Evolutionary conservation across 169 alveolate genomes (phyloP).

Genomic region (Cryptosporidium viatorum): DNA sequence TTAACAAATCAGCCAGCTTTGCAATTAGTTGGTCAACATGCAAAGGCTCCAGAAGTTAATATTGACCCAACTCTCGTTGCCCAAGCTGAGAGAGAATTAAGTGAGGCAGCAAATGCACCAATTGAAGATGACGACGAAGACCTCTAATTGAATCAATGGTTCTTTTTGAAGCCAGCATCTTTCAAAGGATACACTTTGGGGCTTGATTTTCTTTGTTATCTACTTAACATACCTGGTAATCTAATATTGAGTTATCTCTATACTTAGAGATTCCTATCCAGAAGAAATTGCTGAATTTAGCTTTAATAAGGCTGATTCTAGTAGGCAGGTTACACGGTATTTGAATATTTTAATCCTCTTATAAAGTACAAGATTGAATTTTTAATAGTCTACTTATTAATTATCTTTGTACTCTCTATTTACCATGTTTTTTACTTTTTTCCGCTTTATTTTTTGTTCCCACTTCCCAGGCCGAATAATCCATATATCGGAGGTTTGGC

Average conservation of each 20-base stretch:
- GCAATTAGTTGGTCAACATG: conserved; percentile 89
- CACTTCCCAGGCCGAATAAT: neutral
- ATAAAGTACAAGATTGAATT: neutral
- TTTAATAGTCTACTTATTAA: neutral
- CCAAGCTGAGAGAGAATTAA: conserved; percentile 90
- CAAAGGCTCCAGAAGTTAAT: conserved; percentile 92
- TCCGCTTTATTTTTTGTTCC: neutral
- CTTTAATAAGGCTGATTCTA: neutral
- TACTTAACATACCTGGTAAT: neutral
- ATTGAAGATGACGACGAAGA: conserved; percentile 91
- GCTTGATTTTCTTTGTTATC: neutral
- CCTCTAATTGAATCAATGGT: conserved; percentile 15
- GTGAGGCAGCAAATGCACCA: conserved; percentile 91
- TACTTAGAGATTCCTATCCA: neutral
- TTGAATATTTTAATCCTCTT: neutral
- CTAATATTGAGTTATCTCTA: neutral
- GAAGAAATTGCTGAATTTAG: neutral
- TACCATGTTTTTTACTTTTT: neutral
- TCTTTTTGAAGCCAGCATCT: neutral
- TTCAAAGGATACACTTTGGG: neutral
- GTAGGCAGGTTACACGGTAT: neutral
- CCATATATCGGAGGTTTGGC: neutral
- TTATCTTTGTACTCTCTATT: neutral
- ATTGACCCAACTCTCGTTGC: conserved; percentile 89
- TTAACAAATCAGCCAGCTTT: conserved; percentile 89